These are phyloP conservation scores for Oryza coarctata DNA, from an alignment of 176 grass and related monocot species.

Conservation along the genomic window DNA sequence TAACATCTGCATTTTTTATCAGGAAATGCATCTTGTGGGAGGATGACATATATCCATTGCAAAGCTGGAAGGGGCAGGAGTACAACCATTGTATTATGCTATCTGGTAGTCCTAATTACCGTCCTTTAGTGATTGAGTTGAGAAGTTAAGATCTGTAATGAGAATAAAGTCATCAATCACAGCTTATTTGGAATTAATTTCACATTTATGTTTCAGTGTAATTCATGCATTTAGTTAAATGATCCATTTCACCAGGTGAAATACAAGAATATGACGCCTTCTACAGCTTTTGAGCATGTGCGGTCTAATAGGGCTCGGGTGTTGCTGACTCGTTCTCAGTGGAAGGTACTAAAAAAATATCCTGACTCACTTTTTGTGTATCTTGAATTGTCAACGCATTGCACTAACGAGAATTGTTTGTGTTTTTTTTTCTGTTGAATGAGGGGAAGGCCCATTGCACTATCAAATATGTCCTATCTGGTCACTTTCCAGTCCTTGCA, in stretches of 20 bases:
- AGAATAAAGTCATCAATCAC: not conserved
- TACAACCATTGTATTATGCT: conserved; percentile 88
- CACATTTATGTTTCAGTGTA: not conserved
- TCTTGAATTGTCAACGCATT: not conserved
- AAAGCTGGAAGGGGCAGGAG: conserved; percentile 93
- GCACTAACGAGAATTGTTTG: not conserved
- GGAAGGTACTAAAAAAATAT: conserved; percentile 53
- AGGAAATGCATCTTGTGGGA: conserved; percentile 75
- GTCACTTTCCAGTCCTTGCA: not conserved
- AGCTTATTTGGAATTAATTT: conserved; percentile 4
- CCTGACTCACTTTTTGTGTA: conserved; percentile 21
- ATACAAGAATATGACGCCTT: conserved; percentile 84
- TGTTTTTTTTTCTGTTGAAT: not conserved
- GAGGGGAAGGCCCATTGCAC: not conserved
- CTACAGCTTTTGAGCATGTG: conserved; percentile 65
- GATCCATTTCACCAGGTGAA: conserved; percentile 58
- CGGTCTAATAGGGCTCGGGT: conserved; percentile 75
- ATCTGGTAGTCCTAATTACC: conserved; percentile 59
- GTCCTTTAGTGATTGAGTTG: not conserved
- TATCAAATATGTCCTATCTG: not conserved
- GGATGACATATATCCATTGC: conserved; percentile 91
- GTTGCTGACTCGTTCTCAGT: conserved; percentile 69
- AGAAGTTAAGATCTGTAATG: conserved; percentile 7
- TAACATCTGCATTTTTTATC: conserved; percentile 1
- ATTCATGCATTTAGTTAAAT: not conserved